phyloP scores from a whole-genome alignment of 2,329 filamentous ascomycete genomes.

The Trichoderma harzianum region DNA sequence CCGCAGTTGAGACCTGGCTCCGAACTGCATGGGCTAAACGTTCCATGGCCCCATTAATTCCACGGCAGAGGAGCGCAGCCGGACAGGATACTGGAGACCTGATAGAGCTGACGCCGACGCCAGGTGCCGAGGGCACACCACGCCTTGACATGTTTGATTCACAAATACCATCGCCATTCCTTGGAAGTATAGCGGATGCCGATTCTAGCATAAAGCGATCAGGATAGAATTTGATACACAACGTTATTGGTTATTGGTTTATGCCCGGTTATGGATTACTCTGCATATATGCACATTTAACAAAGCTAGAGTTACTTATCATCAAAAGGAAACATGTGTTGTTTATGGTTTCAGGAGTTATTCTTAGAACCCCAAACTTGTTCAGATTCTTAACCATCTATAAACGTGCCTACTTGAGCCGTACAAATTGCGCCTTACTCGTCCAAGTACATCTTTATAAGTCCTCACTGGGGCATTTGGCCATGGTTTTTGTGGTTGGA shows the following conservation, averaged over 20 bases:
- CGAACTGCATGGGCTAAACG: constrained; percentile 72
- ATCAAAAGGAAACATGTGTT: neutral
- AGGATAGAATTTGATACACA: constrained; percentile 5
- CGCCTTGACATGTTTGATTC: constrained; percentile 5
- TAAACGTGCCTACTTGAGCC: neutral
- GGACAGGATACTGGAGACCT: constrained; percentile 53
- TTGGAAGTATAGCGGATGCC: neutral
- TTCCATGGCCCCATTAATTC: constrained; percentile 48
- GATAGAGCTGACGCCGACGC: constrained; percentile 67
- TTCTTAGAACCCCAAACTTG: neutral
- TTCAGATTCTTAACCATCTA: neutral
- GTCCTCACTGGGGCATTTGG: neutral
- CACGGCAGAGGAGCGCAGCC: constrained; percentile 29
- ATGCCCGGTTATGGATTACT: neutral
- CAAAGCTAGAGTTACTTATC: neutral
- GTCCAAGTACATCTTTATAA: neutral
- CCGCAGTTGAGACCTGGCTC: constrained; percentile 86
- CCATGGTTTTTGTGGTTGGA: neutral
- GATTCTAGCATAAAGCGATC: constrained; percentile 16
- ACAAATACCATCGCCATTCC: neutral
- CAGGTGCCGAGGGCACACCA: constrained; percentile 50
- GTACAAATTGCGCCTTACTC: neutral
- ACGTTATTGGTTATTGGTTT: neutral
- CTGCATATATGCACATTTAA: neutral
- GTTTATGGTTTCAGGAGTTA: neutral